Evolutionary conservation across 1,139 yeast genomes (phyloP), one percentile per base, ranked within the genome.

Genomic region (Scheffersomyces cryptocercus): DNA sequence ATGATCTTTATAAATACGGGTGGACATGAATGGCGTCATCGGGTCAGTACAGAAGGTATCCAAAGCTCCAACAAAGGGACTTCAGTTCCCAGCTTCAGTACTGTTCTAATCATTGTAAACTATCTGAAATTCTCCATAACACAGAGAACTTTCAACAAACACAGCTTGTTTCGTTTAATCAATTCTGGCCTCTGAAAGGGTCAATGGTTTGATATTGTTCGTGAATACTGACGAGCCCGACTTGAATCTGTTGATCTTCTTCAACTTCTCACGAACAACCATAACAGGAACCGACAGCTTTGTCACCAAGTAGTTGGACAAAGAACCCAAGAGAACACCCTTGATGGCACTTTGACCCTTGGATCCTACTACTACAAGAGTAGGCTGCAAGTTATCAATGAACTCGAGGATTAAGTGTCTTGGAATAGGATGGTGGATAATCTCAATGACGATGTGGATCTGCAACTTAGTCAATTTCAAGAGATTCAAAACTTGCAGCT

Each of bases 271-370:
- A 49, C 96, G 77, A 14, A 93, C 95, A 39, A 91, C 96, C 85
- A 91, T 83, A 24, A 90, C 95, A 0, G 98, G 97, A 11, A 88
- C 91, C 20, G 88, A 75, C 58, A 88, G 80, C 58, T 84, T 82
- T 12, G 89, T 83, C 10, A 87, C 88, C 54, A 88, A 72, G 61
- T 87, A 88, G 55, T 86, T 88, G 4, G 88, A 81, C 50, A 88
- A 75, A 3, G 88, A 82, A 3, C 93, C 93, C 48, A 86, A 75
- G 46, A 86, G 70, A 10, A 86, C 90, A 9, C 95, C 93, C 59
- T 84, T 84, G 38, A 86, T 69, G 2, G 91, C 89, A 47, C 84
- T 75, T 50, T 84, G 82, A 26, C 95, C 95, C 55, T 86, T 80
- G 12, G 91, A 84, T 0, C 95, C 95, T 30, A 90, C 88, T 45